Evolutionary conservation across 2,329 filamentous ascomycete genomes (phyloP), one percentile per base, ranked within the genome.

Genomic region (Aspergillus sergii): DNA sequence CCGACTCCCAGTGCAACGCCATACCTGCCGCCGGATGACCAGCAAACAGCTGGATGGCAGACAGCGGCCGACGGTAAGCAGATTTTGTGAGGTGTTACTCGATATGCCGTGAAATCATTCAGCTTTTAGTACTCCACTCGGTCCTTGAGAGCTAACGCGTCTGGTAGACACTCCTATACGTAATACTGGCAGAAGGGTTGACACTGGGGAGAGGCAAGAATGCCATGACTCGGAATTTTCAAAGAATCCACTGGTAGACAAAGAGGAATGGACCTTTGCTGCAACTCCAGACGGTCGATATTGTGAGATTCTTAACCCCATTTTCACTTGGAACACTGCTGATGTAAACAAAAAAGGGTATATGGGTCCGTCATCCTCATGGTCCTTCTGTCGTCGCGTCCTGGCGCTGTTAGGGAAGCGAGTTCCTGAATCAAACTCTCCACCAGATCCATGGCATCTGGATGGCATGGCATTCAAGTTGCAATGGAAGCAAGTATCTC

Each of bases 361-460:
- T 54, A 54, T 54, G 51, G 75, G 75, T 0, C 75, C 75, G 2
- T 75, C 75, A 1, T 78, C 75, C 3, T 76, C 75, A 26, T 78
- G 75, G 75, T 76, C 75, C 4, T 77, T 78, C 53, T 76, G 74
- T 56, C 73, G 75, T 28, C 70, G 75, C 4, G 75, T 78, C 2
- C 59, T 78, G 9, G 71, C 71, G 23, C 63, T 77, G 0, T 71
- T 78, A 34, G 75, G 75, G 4, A 69, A 74, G 57, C 69, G 71
- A 43, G 68, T 76, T 6, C 73, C 75, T 1, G 74, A 76, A n/a
- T 70, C 73, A 0, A 73, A 72, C 21, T 71, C 66, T 50, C 69
- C 67, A 14, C 71, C 73, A 19, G 73, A 75, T 55, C 74, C 74
- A 19, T 74, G 72, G 66, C 73, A 77, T 45, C 59, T 76, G 16